Evolutionary conservation across 352 stramenopile species (phyloP), one percentile per base, ranked within the genome.

Genomic region (Globisporangium polare): DNA sequence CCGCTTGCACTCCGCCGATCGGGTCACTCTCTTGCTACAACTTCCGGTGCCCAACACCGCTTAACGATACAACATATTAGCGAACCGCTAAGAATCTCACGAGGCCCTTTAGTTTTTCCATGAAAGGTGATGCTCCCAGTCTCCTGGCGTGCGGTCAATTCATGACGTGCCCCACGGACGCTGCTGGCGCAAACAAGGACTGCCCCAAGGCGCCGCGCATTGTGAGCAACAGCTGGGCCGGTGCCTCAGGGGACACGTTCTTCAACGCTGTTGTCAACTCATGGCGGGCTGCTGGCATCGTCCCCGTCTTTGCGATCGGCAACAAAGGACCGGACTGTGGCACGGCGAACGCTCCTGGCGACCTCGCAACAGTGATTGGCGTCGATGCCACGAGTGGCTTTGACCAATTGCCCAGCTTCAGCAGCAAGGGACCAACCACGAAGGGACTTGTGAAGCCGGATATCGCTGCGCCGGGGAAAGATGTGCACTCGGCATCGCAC

Each of bases 251-350:
- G 17, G 45, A 9, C 4, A 51, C 26, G n/a, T n/a, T 51, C 31
- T 51, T 31, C 12, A 27, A 17, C 12, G 17, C 13, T 15, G 26
- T 51, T 18, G 45, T 51, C 10, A 27, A 27, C 45, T 20, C 22
- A 5, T 51, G 45, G 45, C 24, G 24, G 6, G 20, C 45, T 3
- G 67, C 67, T 20, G 60, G 60, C 41, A 74, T 71, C 49, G 53
- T 71, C 41, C 52, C 63, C 2, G 43, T 74, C 13, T 68, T 71
- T 13, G 59, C 63, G 4, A 68, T 50, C 20, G 67, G 63, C n/a
- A 74, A 74, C 42, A 31, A 18, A 9, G 58, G 58, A 13, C 31
- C 45, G 24, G 22, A 5, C 2, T 74, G 67, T 43, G 37, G 6
- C n/a, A 58, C 31, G 12, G 45, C 62, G 18, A 24, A 39, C 27